phyloP scores from a whole-genome alignment of 805 yeast species.

The Pichia membranifaciens region DNA sequence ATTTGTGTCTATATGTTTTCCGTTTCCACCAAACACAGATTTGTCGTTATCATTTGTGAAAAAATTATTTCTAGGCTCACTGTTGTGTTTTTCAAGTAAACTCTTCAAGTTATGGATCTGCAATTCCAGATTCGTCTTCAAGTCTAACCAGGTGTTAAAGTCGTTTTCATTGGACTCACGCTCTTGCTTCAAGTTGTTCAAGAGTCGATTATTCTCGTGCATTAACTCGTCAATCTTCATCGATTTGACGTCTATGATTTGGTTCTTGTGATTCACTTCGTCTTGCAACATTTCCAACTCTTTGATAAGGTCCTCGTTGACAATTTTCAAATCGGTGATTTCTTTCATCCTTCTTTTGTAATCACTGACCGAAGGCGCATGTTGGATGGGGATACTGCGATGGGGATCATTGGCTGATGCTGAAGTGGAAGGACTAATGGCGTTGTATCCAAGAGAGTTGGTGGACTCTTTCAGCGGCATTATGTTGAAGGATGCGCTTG shows the following conservation, averaged over 20 bases:
- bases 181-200: constrained; percentile 26
- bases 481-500: background rate
- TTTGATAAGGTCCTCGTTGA: constrained; percentile 26
- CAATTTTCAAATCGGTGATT: constrained; percentile 26
- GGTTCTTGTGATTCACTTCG: constrained; percentile 29
- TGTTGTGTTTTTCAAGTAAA: background rate
- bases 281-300: constrained; percentile 33
- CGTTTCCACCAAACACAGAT: too few species aligned
- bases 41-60: too few species aligned
- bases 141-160: constrained; percentile 25
- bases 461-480: background rate
- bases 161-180: constrained; percentile 29
- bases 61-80: too few species aligned
- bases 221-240: constrained; percentile 25
- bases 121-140: constrained; percentile 23
- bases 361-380: constrained; percentile 3
- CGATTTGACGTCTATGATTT: constrained; percentile 21
- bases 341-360: constrained; percentile 25
- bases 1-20: too few species aligned
- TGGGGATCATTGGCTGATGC: background rate
- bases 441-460: background rate
- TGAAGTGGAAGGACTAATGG: background rate
- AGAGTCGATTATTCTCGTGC: constrained; percentile 20
- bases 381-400: background rate
- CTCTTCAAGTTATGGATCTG: constrained; percentile 17